Conservation (phyloP, 192 early-diverging fungal species). For the Coemansia pectinata region DNA sequence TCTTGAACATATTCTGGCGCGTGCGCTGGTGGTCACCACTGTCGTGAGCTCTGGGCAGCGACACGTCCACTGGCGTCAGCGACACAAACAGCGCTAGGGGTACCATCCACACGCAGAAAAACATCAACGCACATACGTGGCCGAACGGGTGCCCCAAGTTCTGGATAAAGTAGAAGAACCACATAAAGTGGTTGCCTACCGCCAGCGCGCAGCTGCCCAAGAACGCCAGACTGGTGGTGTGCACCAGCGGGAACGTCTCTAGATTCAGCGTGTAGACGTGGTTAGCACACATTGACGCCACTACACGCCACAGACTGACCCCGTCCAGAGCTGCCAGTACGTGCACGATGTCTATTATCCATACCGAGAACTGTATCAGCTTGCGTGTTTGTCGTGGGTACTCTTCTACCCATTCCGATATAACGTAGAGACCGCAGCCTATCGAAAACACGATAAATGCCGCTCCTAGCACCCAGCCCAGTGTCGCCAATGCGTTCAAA, state of each 20-base stretch:
- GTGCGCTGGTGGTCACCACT: conserved; percentile 1
- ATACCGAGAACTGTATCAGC: conserved; percentile 26
- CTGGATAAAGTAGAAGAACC: conserved; percentile 89
- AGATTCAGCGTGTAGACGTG: conserved; percentile 81
- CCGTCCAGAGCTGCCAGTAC: conserved; percentile 78
- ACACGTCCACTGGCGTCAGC: conserved; percentile 55
- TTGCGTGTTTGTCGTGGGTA: conserved; percentile 34
- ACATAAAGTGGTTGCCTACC: conserved; percentile 87
- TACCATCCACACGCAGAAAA: conserved; percentile 91
- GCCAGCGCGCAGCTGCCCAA: conserved; percentile 80
- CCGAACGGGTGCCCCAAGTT: conserved; percentile 68
- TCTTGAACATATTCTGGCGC: conserved; percentile 41
- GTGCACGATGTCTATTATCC: conserved; percentile 69
- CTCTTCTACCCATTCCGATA: conserved; percentile 55
- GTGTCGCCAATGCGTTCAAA: conserved; percentile 20
- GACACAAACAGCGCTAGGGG: conserved; percentile 93
- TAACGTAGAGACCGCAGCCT: conserved; percentile 46
- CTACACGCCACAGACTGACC: conserved; percentile 67
- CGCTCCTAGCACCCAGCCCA: conserved; percentile 23
- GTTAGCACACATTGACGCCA: conserved; percentile 76
- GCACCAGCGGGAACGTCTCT: conserved; percentile 80
- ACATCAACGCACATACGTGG: conserved; percentile 90
- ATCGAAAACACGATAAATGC: conserved; percentile 44
- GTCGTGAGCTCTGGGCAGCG: conserved; percentile 57
- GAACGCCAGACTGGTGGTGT: conserved; percentile 71